phyloP scores from a whole-genome alignment of 1,139 yeast species.

The Geotrichum histeridarum region DNA sequence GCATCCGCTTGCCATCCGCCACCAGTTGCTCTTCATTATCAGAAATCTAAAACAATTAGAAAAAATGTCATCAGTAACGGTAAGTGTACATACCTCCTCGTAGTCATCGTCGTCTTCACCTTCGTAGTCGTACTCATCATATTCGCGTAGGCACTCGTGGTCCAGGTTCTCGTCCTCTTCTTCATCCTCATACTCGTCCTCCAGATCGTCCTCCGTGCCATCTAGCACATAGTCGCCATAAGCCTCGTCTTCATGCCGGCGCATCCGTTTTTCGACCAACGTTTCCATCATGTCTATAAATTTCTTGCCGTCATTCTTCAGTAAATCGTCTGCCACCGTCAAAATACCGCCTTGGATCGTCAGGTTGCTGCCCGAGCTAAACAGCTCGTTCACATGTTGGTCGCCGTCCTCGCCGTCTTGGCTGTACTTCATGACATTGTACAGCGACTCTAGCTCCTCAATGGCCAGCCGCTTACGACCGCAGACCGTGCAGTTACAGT shows the following conservation, averaged over 20 bases:
- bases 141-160: slow-evolving; percentile 37
- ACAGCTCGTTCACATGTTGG: slow-evolving; percentile 25
- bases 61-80: not conserved
- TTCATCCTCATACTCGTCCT: slow-evolving; percentile 30
- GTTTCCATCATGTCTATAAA: slow-evolving; percentile 76
- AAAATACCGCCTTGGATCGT: slow-evolving; percentile 45
- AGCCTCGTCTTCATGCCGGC: slow-evolving; percentile 43
- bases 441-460: slow-evolving; percentile 68
- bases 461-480: slow-evolving; percentile 69
- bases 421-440: slow-evolving; percentile 33
- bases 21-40: slow-evolving; percentile 60
- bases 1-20: slow-evolving; percentile 70
- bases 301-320: slow-evolving; percentile 67
- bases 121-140: slow-evolving; percentile 37
- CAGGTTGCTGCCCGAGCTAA: slow-evolving; percentile 36
- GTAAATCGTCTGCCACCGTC: slow-evolving; percentile 70
- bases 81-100: slow-evolving; percentile 11
- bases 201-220: slow-evolving; percentile 38
- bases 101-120: slow-evolving; percentile 24
- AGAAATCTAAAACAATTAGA: slow-evolving; percentile 22
- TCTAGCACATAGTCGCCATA: slow-evolving; percentile 38
- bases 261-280: slow-evolving; percentile 55
- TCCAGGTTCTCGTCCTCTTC: slow-evolving; percentile 22
- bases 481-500: slow-evolving; percentile 74
- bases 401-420: slow-evolving; percentile 13